A percentile compares a stretch with the other conserved stretches of the same genome.
Conservation (phyloP, 345 rosid species). For the Ricinus communis region DNA sequence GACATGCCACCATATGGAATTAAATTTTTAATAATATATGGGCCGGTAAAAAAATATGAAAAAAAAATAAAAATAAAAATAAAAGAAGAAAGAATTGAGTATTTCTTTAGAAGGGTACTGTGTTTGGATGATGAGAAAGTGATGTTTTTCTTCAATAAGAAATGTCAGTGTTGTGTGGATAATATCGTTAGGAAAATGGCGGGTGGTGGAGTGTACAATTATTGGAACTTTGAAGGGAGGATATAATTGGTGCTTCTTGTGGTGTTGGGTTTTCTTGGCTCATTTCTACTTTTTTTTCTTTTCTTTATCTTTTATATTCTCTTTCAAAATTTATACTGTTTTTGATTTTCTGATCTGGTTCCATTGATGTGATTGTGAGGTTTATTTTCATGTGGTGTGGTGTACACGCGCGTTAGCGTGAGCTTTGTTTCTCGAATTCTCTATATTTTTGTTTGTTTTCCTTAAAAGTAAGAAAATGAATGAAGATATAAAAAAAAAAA, state of each 20-base stretch:
- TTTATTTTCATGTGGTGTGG: too few relatives aligned
- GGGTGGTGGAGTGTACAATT: not conserved
- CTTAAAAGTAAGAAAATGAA: too few relatives aligned
- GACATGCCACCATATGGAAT: constrained; percentile 53
- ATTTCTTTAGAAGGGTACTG: not conserved
- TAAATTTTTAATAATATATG: not conserved
- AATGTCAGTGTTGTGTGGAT: not conserved
- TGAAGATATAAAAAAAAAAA: too few relatives aligned
- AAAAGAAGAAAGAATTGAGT: not conserved
- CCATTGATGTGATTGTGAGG: too few relatives aligned
- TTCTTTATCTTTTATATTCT: too few relatives aligned
- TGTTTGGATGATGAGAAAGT: constrained; percentile 9
- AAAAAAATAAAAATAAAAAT: not conserved
- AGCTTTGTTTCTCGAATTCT: too few relatives aligned
- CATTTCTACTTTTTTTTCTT: not conserved
- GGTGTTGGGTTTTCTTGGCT: not conserved
- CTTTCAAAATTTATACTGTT: not conserved
- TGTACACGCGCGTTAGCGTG: too few relatives aligned
- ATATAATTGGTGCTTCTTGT: not conserved
- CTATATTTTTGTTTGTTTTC: too few relatives aligned
- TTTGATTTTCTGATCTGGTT: not conserved
- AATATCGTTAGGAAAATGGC: constrained; percentile 10
- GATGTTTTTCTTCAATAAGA: too few relatives aligned
- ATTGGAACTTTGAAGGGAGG: constrained; percentile 5
- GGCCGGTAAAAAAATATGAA: too few relatives aligned